Base-by-base conservation (phyloP, 331 rosid species). In the Cydonia oblonga region DNA sequence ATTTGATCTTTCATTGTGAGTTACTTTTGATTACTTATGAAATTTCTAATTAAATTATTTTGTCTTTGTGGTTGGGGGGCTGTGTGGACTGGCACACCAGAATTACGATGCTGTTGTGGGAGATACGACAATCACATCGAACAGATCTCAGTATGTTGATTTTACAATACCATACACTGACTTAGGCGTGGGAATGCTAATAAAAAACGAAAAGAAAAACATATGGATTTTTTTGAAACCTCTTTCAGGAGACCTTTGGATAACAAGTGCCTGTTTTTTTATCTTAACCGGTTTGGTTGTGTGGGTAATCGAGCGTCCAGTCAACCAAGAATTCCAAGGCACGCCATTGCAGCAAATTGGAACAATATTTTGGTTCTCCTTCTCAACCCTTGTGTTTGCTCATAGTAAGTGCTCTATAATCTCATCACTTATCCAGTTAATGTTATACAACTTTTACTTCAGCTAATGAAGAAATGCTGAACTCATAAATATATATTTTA, bases 211-310 rank as follows among this genome's bases (percentile, higher is more conserved):
- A 22, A 68, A 40, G 8, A 53, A 15, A 9, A 2, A 35, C 44
- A 53, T 32, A 61, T 76, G 79, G 79, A 28, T 75, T 54, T 75
- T 75, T 73, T 66, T 56, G 22, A 56, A 16, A 58, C 74, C 79
- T 2, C 38, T 68, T 54, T 68, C 79, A 19, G 2, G 35, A 42
- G 22, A 44, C 8, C 79, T 76, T 40, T 76, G 74, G 79, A 66
- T 76, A 2, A 4, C 69, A 29, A 68, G 12, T 28, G 73, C 23
- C 42, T 19, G 63, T 46, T 76, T 76, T 32, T 67, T 76, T 6
- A 7, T 76, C 68, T 30, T 68, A 1, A 76, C 74, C 8, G 79
- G 79, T 4, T 15, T 68, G 6, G 69, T 68, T 51, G 74, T 76
- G 40, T 76, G 74, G 79, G 15, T 67, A 24, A 40, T 76, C 19